phyloP scores from a whole-genome alignment of 352 stramenopile genomes.

The Phytophthora idaei region DNA sequence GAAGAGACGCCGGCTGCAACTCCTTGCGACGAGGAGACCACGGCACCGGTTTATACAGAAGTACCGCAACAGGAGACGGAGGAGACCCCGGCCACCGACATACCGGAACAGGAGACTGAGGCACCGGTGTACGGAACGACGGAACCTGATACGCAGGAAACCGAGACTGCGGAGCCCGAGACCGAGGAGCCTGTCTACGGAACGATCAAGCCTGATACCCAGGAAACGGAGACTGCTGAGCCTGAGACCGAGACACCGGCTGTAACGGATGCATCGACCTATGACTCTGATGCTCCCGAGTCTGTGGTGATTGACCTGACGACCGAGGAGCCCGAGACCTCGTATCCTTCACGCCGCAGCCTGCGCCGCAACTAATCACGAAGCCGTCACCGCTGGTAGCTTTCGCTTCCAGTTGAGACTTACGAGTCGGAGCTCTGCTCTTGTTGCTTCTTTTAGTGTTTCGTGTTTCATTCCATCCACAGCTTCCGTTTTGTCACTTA shows the following conservation, averaged over 20 bases:
- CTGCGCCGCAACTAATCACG: slow-evolving; percentile 18
- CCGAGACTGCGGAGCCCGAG: too few relatives aligned
- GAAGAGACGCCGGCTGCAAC: neutral
- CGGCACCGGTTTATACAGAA: neutral
- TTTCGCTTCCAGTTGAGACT: neutral
- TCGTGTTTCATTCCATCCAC: slow-evolving; percentile 24
- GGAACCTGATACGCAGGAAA: too few relatives aligned
- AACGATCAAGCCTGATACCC: too few relatives aligned
- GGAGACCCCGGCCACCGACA: neutral
- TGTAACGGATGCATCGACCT: slow-evolving; percentile 2
- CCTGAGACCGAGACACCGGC: neutral
- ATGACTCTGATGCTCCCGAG: neutral
- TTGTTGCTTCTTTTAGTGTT: slow-evolving; percentile 20
- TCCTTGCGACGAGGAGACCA: neutral
- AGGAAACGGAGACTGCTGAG: too few relatives aligned
- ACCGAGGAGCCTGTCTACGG: too few relatives aligned
- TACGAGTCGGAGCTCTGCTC: neutral
- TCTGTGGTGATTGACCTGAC: neutral
- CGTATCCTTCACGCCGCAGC: slow-evolving; percentile 1
- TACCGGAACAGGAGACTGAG: too few relatives aligned
- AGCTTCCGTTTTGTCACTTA: neutral
- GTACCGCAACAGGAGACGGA: slow-evolving; percentile 1
- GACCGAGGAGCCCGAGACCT: neutral
- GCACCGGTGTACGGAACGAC: too few relatives aligned
- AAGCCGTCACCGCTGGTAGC: neutral